Base-by-base conservation (phyloP, 2,329 filamentous ascomycete genomes). In the Davidsoniella australis region DNA sequence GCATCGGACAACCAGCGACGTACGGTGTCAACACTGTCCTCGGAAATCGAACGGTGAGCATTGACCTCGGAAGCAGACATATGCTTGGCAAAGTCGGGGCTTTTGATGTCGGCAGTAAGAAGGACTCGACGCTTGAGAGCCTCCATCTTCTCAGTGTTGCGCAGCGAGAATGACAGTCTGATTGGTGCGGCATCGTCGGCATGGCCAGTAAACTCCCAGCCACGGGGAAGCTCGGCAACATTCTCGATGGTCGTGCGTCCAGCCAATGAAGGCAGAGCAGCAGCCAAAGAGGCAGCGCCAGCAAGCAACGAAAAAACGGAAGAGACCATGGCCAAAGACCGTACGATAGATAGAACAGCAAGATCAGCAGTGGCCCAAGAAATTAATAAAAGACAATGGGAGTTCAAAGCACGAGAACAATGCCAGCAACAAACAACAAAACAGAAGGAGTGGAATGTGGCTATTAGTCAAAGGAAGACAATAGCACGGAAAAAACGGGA, bases 81-180 rank as follows among this genome's bases (percentile, higher is more conserved):
- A 49, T 66, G 61, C 14, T 42, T 20, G 16, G 73, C 71, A 52
- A 75, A 75, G 16, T 62, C 64, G 1, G 57, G 50, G 50, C 69
- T 63, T 4, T 59, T 61, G 0, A 72, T 72, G 0, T 70, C 68
- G 2, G 71, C 72, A 24, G 38, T 44, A n/a, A 45, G 36, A 9
- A 48, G 24, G 17, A 55, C 48, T 10, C 44, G 52, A 9, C 43
- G 48, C 38, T 52, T 50, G 6, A 55, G 48, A 17, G 8, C 24
- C 4, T 52, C 43, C 41, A 52, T 50, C n/a, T 45, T 41, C 39
- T 53, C 52, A 42, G 46, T 24, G 36, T 54, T 54, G 23, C 48
- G 52, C 6, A 54, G 47, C 10, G 54, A 52, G 38, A 55, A 47
- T 3, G 54, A 55, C 12, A 55, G 43, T 16, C 44, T 39, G 29